Conservation (phyloP, 495 filamentous ascomycete genomes). For the Sordaria brevicollis region DNA sequence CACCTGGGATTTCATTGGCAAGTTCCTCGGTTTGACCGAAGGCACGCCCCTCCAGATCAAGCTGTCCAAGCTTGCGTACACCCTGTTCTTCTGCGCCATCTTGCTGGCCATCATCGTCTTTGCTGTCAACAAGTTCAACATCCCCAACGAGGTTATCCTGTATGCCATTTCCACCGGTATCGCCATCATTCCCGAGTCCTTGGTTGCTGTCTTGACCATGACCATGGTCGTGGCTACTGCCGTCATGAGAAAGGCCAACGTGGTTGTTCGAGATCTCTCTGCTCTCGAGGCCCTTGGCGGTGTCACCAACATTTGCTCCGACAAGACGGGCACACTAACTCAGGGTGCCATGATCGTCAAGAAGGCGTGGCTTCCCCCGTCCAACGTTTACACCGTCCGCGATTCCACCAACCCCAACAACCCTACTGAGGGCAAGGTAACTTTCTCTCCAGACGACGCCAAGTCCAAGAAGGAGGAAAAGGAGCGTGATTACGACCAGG, state of each 20-base stretch:
- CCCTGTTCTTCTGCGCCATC: conserved; percentile 65
- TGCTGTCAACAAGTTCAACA: conserved; percentile 60
- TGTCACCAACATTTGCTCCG: conserved; percentile 81
- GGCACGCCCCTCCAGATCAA: conserved; percentile 80
- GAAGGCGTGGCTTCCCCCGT: conserved; percentile 67
- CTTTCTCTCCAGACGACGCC: conserved; percentile 12
- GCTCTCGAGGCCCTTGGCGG: conserved; percentile 77
- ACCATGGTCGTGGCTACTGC: conserved; percentile 72
- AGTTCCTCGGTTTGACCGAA: conserved; percentile 63
- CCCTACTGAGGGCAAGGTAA: conserved; percentile 41
- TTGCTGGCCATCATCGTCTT: conserved; percentile 72
- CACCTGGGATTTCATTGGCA: conserved; percentile 52
- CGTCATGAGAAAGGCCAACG: conserved; percentile 64
- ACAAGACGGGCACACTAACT: conserved; percentile 80
- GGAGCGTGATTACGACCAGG: conserved; percentile 38
- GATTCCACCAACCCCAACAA: conserved; percentile 48
- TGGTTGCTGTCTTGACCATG: conserved; percentile 61
- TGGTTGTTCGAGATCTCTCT: conserved; percentile 66
- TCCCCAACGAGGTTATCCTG: conserved; percentile 63
- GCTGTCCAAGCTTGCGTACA: conserved; percentile 62
- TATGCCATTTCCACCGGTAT: conserved; percentile 70
- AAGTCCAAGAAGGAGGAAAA: conserved; percentile 17
- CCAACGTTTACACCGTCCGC: conserved; percentile 45
- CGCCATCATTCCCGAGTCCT: conserved; percentile 61
- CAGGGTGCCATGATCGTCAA: conserved; percentile 69